A percentile compares a stretch with the other conserved stretches of the same genome.
These are phyloP conservation scores for Pythium scleroteichum DNA, from an alignment of 352 stramenopile genomes.

Conservation along the genomic window DNA sequence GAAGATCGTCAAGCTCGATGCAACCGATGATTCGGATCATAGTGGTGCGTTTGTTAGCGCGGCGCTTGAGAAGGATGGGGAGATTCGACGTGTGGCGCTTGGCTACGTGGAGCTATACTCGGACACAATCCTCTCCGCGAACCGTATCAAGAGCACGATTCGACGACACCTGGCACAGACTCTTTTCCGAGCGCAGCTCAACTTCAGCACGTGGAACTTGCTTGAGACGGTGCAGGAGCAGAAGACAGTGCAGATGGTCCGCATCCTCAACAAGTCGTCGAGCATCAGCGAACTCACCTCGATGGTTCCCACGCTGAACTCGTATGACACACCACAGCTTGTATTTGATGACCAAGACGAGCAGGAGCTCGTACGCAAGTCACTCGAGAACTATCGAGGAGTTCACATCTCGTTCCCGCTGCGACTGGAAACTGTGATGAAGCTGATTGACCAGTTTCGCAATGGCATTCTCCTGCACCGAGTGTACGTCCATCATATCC, in stretches of 20 bases:
- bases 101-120: conserved; percentile 81
- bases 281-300: conserved; percentile 81
- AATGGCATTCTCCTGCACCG: conserved; percentile 81
- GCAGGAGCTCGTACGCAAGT: conserved; percentile 59
- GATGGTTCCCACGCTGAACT: conserved; percentile 74
- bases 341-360: conserved; percentile 48
- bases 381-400: conserved; percentile 69
- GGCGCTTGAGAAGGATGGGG: conserved; percentile 45
- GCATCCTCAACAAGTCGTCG: conserved; percentile 83
- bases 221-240: conserved; percentile 83
- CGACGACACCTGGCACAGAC: conserved; percentile 66
- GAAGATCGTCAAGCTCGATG: conserved; percentile 62
- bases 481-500: conserved; percentile 73
- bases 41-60: conserved; percentile 63
- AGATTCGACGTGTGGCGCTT: conserved; percentile 52
- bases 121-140: conserved; percentile 71
- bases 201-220: conserved; percentile 87
- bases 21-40: conserved; percentile 56
- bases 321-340: conserved; percentile 63
- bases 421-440: conserved; percentile 75
- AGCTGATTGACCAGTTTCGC: conserved; percentile 82
- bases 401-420: conserved; percentile 74
- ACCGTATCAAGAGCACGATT: conserved; percentile 82
- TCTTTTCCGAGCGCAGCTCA: conserved; percentile 81
- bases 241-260: conserved; percentile 80